Evolutionary conservation across 2,329 filamentous ascomycete species (phyloP).

Genomic region (Sporothrix variecibatus): DNA sequence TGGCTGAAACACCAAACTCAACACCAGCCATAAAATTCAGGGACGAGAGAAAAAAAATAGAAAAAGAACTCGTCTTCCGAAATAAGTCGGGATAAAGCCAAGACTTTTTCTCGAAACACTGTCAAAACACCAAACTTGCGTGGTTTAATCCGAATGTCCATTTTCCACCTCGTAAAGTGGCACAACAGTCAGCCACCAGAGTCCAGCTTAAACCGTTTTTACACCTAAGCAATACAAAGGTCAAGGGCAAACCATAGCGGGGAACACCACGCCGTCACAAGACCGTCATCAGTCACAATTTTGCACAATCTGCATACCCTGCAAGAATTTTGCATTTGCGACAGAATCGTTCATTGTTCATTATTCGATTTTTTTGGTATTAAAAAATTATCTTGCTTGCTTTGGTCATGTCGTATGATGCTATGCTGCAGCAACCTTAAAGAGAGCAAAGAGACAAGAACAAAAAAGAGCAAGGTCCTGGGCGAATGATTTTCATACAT

Average conservation of each 20-base stretch:
- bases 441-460: background rate
- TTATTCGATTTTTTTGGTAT: background rate
- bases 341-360: background rate
- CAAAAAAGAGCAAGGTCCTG: background rate
- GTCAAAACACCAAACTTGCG: background rate
- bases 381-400: background rate
- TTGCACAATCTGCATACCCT: background rate
- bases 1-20: background rate
- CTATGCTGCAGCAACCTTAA: background rate
- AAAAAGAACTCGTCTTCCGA: background rate
- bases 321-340: background rate
- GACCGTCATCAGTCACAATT: background rate
- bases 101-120: background rate
- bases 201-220: background rate
- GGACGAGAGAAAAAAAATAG: too few species aligned
- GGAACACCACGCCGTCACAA: background rate
- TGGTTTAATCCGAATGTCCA: background rate
- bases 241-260: background rate
- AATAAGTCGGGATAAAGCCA: background rate
- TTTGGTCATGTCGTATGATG: background rate
- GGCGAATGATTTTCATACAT: background rate
- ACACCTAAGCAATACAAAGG: background rate
- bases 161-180: background rate
- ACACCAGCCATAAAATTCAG: background rate
- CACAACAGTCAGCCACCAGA: slow-evolving; percentile 4